These are phyloP conservation scores for Groenewaldozyma auringiensis DNA, from an alignment of 1,139 yeast genomes.

Conservation along the genomic window DNA sequence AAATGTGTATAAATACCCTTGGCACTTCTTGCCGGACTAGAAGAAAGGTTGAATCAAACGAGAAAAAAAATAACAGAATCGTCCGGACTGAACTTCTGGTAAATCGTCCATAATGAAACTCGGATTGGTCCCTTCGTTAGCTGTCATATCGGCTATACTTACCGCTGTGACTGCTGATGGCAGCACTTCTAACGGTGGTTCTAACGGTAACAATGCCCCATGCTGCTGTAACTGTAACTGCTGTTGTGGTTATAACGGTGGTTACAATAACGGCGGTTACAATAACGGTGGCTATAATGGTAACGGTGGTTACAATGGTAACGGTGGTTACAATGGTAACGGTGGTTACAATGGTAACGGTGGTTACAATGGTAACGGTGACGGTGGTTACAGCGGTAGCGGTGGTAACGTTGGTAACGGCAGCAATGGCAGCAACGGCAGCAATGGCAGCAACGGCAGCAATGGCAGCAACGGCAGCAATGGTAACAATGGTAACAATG, in stretches of 20 bases:
- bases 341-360: conserved; percentile 8
- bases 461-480: too few relatives aligned
- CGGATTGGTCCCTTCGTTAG: not conserved
- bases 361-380: not conserved
- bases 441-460: too few relatives aligned
- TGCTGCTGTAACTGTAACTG: not conserved
- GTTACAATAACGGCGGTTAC: not conserved
- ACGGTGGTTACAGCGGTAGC: not conserved
- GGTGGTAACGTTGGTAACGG: not conserved
- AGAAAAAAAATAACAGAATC: too few relatives aligned
- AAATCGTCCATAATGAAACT: not conserved
- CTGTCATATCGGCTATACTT: not conserved
- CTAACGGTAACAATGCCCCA: not conserved
- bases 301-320: not conserved
- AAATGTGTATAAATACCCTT: too few relatives aligned
- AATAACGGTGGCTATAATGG: not conserved
- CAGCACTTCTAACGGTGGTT: not conserved
- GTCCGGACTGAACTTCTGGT: too few relatives aligned
- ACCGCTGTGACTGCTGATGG: not conserved
- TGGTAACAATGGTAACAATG: too few relatives aligned
- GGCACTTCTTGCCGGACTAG: too few relatives aligned
- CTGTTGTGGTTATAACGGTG: not conserved
- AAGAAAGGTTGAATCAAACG: too few relatives aligned
- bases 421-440: not conserved
- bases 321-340: not conserved